Base-by-base conservation (phyloP, 192 early-diverging fungal species). In the Chytriomyces confervae region DNA sequence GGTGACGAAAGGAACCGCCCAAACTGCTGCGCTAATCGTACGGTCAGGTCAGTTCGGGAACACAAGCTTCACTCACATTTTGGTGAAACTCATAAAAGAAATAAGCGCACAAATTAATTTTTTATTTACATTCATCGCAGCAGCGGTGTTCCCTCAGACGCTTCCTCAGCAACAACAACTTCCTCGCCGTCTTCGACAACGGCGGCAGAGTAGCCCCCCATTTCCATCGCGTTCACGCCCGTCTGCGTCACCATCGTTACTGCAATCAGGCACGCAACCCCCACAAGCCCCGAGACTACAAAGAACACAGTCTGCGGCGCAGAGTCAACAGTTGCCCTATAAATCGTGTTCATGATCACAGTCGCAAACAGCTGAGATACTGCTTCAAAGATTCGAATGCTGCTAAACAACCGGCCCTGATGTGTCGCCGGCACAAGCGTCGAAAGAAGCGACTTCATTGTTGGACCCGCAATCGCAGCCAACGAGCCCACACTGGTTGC, bases 261-360 rank as follows among this genome's bases (percentile, higher is more conserved):
- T 7, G 50, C 23, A 29, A 70, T 27, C 10, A 50, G 16, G 50
- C 16, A 50, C 9, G 69, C 69, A 44, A 7, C 7, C 44, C n/a
- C 27, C 9, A 60, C 8, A n/a, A 74, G 18, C 43, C 23, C n/a
- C 7, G 44, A 9, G 13, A 74, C 45, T 46, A 61, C 36, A 63
- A 63, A 74, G 43, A 74, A 74, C 13, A 74, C 45, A 7, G 72
- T 61, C 29, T 74, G n/a, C 10, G 72, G 72, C 61, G 20, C 13
- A 5, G n/a, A 10, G 16, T 57, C 53, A 7, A 74, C 72, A 5
- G 72, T 74, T 13, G 36, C 36, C 18, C 36, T 11, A 23, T 62
- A 74, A 18, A 74, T 62, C 11, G n/a, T 20, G 46, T 74, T 74
- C 29, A 74, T 20, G 7, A 63, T 23, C 29, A 74, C 72, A 46